These are phyloP conservation scores for Yarrowia keelungensis DNA, from an alignment of 805 yeast genomes.

Conservation along the genomic window DNA sequence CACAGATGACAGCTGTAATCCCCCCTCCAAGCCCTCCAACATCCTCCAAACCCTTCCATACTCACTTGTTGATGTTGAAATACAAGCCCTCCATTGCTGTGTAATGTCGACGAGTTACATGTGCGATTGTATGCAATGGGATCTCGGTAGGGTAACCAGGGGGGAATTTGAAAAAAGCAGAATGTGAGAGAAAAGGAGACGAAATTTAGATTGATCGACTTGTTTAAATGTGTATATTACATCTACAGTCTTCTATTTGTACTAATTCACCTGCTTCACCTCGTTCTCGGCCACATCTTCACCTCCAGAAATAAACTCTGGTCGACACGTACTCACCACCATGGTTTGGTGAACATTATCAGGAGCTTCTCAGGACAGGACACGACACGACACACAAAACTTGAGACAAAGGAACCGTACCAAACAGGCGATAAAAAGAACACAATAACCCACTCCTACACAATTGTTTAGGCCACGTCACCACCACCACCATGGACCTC, in stretches of 20 bases:
- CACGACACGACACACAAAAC: neutral
- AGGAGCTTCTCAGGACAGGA: neutral
- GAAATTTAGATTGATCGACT: too few species aligned
- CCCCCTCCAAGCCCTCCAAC: neutral
- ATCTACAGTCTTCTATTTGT: neutral
- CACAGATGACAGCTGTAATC: neutral
- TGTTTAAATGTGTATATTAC: rapidly evolving
- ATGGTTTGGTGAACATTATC: slow-evolving; percentile 20
- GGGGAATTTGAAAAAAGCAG: too few species aligned
- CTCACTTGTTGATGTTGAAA: slow-evolving; percentile 78
- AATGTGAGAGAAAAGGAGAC: too few species aligned
- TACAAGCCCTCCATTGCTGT: slow-evolving; percentile 84
- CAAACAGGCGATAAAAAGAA: too few species aligned
- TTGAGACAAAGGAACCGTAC: too few species aligned
- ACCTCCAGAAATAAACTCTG: slow-evolving; percentile 1
- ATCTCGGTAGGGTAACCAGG: slow-evolving; percentile 37
- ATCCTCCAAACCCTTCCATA: neutral
- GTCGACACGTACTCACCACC: slow-evolving; percentile 29
- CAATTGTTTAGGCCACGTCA: neutral
- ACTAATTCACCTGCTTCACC: neutral
- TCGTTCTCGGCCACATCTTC: neutral
- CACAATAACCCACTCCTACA: neutral
- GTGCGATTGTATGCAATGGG: slow-evolving; percentile 30
- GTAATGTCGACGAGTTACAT: slow-evolving; percentile 36
- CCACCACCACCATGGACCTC: slow-evolving; percentile 11